Base-by-base conservation (phyloP, 208 protist genomes). In the Trypanosoma platydactyli region DNA sequence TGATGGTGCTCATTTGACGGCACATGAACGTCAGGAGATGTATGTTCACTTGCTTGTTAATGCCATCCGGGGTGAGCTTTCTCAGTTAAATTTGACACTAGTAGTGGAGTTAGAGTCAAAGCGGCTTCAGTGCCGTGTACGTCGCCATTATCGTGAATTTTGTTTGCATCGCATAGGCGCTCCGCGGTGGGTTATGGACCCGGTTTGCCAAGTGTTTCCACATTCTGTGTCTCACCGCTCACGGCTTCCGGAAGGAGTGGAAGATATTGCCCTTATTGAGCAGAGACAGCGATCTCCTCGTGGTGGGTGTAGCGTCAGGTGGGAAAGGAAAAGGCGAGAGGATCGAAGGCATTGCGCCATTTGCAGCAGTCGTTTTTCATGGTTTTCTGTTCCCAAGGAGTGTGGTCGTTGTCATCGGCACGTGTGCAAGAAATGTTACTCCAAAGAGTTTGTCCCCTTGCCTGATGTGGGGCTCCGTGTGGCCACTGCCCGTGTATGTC, bases 131-230 rank as follows among this genome's bases (percentile, higher is more conserved):
- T 63, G 71, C 42, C 27, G 42, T 16, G 41, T 50, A 25, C 38
- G 44, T 24, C 55, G 59, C 16, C 66, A 41, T 44, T 57, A 65
- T 49, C 71, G 71, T 30, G 71, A 76, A 16, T 53, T 54, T 15
- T 62, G 63, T 55, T 50, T 76, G 20, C 45, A 53, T 16, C 63
- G 63, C 11, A 27, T 70, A 38, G 71, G 58, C 24, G 33, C 60
- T n/a, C 71, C 71, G n/a, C 63, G 41, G 22, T 76, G 71, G 63
- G 27, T 76, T 35, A 64, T 70, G 54, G 64, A 65, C 33, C 71
- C 71, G 0, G 45, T 35, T 4, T 61, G 18, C 30, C 54, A 76
- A 25, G 55, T 76, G 16, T 54, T 76, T 41, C 71, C 71, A 30
- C 71, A 67, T 44, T 76, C 63, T 16, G 18, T 40, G 20, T 30